Percentiles rank a stretch among this genome's conserved stretches.
These are phyloP conservation scores for Achaetomium macrosporum DNA, from an alignment of 2,329 filamentous ascomycete genomes.

Conservation along the genomic window DNA sequence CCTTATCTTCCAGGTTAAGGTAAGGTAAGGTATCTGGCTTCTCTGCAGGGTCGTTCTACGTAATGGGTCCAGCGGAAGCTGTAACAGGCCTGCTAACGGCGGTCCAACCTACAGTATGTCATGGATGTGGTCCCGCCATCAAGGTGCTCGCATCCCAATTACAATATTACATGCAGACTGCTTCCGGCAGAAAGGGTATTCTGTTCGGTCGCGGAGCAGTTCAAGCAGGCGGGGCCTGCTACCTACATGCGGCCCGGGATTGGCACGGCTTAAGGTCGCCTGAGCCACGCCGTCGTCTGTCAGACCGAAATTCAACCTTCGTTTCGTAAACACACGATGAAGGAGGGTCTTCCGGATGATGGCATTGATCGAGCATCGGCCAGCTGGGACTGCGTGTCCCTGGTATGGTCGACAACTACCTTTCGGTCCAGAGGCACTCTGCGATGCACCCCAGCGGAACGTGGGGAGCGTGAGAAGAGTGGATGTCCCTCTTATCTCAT, in stretches of 20 bases:
- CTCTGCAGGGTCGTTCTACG: too few species aligned
- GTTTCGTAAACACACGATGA: not conserved
- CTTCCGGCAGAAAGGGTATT: constrained; percentile 13
- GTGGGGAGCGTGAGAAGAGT: not conserved
- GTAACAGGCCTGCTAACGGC: not conserved
- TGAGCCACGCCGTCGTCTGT: too few species aligned
- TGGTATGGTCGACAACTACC: not conserved
- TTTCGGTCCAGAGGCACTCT: constrained; percentile 2
- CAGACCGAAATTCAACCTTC: not conserved
- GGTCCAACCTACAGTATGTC: not conserved
- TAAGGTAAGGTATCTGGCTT: too few species aligned
- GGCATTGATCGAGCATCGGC: constrained; percentile 1
- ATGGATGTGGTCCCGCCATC: not conserved
- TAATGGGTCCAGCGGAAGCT: too few species aligned
- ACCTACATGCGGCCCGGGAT: too few species aligned
- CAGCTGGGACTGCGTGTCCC: constrained; percentile 2
- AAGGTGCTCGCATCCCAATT: not conserved
- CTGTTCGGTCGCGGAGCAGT: not conserved
- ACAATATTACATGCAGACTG: not conserved
- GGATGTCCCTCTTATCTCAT: constrained; percentile 8
- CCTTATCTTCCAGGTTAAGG: not conserved
- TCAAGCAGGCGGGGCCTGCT: not conserved
- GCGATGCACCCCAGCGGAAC: constrained; percentile 12
- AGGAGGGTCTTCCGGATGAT: not conserved
- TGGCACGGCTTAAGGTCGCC: too few species aligned